Evolutionary conservation across 2,329 filamentous ascomycete genomes (phyloP), one percentile per base, ranked within the genome.

Genomic region (Aspergillus sp.): DNA sequence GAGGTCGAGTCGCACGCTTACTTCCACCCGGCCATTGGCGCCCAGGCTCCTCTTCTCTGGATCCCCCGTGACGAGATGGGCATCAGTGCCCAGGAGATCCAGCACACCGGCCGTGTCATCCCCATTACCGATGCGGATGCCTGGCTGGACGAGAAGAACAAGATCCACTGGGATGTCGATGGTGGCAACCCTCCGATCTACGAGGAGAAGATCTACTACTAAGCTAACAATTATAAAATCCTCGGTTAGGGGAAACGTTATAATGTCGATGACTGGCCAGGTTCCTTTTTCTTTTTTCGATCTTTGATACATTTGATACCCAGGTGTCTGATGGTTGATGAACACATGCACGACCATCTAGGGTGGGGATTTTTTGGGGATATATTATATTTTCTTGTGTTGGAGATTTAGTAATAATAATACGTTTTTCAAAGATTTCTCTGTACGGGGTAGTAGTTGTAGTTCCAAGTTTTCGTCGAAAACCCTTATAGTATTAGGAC

Each of bases 71-170:
- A 96, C 67, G 76, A 82, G 1, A 84, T 87, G 23, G 90, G 91
- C 9, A 84, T 96, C 43, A 91, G 87, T 54, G 82, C 82, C 66
- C 90, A 96, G 70, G 92, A 96, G 74, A 81, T 95, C 53, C 80
- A 80, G 12, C 89, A 95, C 66, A 90, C 89, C 0, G 80, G 80
- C 64, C 85, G 83, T 66, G 83, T 90, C 33, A 90, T 91, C 31
- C 85, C 87, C 1, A 93, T 96, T 62, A 93, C 90, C 0, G 91
- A 96, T 64, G 89, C 91, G 64, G 89, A 87, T 17, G 89, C 89
- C 45, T 82, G 77, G 50, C 75, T 93, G 51, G 82, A 89, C 66
- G 88, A 90, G 65, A 89, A 91, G 77, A 87, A 87, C 72, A 84
- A 84, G 63, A 77, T 88, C 59, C 72, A 79, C 23, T 87, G 85